A percentile compares a stretch with the other conserved stretches of the same genome.
Evolutionary conservation across 2,329 filamentous ascomycete species (phyloP).

Genomic region (Colletotrichum truncatum): DNA sequence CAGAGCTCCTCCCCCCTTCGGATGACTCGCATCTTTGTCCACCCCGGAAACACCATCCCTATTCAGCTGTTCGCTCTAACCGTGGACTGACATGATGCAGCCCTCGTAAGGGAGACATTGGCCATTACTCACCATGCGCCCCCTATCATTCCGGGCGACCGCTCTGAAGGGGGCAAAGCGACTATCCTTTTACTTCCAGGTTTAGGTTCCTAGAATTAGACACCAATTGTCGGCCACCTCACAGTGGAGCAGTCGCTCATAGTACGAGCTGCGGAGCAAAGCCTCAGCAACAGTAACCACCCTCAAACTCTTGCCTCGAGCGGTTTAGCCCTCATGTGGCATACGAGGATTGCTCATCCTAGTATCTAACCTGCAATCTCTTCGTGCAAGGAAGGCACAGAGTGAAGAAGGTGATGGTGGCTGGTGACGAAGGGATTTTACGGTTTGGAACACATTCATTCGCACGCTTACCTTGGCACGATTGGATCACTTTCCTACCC

Average conservation of each 20-base stretch:
- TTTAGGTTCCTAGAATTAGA: neutral
- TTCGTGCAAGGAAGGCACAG: constrained; percentile 11
- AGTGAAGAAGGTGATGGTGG: neutral
- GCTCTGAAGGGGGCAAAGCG: neutral
- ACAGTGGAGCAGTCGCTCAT: neutral
- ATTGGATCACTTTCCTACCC: constrained; percentile 1
- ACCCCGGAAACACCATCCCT: neutral
- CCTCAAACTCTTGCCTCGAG: neutral
- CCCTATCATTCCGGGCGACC: constrained; percentile 3
- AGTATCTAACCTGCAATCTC: neutral
- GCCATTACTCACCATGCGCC: neutral
- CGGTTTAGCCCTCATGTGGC: constrained; percentile 7
- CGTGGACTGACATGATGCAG: neutral
- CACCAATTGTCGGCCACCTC: neutral
- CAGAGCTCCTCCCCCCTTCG: neutral
- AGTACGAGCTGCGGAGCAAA: neutral
- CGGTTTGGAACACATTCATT: neutral
- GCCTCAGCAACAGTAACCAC: neutral
- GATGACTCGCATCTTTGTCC: constrained; percentile 22
- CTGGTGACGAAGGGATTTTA: constrained; percentile 11
- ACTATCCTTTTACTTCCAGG: neutral
- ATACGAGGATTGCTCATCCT: constrained; percentile 2
- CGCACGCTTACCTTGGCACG: neutral
- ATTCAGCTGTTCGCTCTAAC: neutral
- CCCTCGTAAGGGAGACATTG: neutral